A percentile compares a stretch with the other conserved stretches of the same genome.
Evolutionary conservation across 2,329 filamentous ascomycete species (phyloP).

Genomic region (Emergomyces africanus): DNA sequence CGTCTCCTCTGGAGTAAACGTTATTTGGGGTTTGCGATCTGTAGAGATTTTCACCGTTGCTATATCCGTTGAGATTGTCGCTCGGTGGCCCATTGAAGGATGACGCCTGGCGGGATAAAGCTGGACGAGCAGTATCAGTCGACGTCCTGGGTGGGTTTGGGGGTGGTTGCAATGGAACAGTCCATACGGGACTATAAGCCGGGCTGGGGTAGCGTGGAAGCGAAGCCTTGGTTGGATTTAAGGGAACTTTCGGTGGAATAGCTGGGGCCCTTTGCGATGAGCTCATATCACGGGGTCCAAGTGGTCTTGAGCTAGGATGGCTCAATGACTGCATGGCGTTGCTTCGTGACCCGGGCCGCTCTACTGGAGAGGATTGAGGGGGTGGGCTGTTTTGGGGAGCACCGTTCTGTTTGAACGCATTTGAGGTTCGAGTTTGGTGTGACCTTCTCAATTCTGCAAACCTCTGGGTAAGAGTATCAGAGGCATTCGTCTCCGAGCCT

Average conservation of each 20-base stretch:
- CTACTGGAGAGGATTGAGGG: background rate
- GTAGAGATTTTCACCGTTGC: slow-evolving; percentile 32
- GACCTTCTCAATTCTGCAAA: slow-evolving; percentile 27
- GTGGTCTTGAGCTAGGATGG: slow-evolving; percentile 18
- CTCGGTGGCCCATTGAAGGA: slow-evolving; percentile 11
- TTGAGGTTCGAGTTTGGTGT: slow-evolving; percentile 8
- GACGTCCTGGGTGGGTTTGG: slow-evolving; percentile 29
- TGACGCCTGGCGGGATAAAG: slow-evolving; percentile 6
- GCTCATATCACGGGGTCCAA: slow-evolving; percentile 34
- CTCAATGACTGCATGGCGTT: slow-evolving; percentile 1
- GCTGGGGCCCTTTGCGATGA: slow-evolving; percentile 21
- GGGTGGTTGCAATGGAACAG: slow-evolving; percentile 25
- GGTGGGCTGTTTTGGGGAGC: background rate
- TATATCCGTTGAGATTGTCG: slow-evolving; percentile 22
- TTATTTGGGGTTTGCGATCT: slow-evolving; percentile 33
- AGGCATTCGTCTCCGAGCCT: slow-evolving; percentile 5
- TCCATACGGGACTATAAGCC: slow-evolving; percentile 35
- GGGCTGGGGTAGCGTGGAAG: slow-evolving; percentile 36
- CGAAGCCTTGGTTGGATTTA: slow-evolving; percentile 20
- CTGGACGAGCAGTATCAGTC: slow-evolving; percentile 28
- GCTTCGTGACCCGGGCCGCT: slow-evolving; percentile 1
- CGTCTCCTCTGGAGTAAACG: slow-evolving; percentile 23
- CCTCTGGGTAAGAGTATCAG: slow-evolving; percentile 29
- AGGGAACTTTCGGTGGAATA: slow-evolving; percentile 33
- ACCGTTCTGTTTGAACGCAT: slow-evolving; percentile 8